Evolutionary conservation across 1,139 yeast genomes (phyloP).

Genomic region (Kluyveromyces marxianus): DNA sequence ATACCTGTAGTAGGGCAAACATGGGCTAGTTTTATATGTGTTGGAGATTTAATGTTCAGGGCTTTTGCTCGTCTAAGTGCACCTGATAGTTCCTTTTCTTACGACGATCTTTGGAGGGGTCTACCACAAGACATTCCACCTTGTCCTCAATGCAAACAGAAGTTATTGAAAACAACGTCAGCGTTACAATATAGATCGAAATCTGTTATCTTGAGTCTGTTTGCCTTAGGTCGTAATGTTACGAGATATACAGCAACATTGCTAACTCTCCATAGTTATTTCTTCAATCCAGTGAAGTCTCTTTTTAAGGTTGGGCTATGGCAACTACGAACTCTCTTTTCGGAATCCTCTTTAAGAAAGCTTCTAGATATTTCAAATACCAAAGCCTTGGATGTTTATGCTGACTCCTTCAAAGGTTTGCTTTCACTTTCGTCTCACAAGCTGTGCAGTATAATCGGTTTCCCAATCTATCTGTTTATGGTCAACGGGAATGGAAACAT

Average conservation of each 20-base stretch:
- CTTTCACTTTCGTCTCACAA: constrained; percentile 16
- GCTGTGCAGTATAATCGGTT: constrained; percentile 13
- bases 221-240: constrained; percentile 5
- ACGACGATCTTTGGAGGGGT: constrained; percentile 8
- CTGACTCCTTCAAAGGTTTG: constrained; percentile 14
- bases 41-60: constrained; percentile 5
- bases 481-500: constrained; percentile 6
- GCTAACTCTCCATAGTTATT: constrained; percentile 8
- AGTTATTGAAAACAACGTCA: constrained; percentile 6
- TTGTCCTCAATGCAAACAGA: constrained; percentile 19
- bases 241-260: constrained; percentile 10
- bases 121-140: constrained; percentile 13
- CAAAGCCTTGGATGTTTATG: constrained; percentile 17
- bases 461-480: constrained; percentile 13
- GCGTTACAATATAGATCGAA: constrained; percentile 9
- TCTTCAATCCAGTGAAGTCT: constrained; percentile 14
- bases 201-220: constrained; percentile 7
- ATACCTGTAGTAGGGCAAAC: constrained; percentile 14
- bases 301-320: constrained; percentile 17
- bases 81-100: neutral
- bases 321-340: constrained; percentile 20
- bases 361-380: constrained; percentile 31
- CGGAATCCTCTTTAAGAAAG: constrained; percentile 29
- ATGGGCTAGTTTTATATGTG: constrained; percentile 9
- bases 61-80: constrained; percentile 3